These are phyloP conservation scores for Pseudozyma flocculosa DNA, from an alignment of 1,284 basidiomycete species.

Conservation along the genomic window DNA sequence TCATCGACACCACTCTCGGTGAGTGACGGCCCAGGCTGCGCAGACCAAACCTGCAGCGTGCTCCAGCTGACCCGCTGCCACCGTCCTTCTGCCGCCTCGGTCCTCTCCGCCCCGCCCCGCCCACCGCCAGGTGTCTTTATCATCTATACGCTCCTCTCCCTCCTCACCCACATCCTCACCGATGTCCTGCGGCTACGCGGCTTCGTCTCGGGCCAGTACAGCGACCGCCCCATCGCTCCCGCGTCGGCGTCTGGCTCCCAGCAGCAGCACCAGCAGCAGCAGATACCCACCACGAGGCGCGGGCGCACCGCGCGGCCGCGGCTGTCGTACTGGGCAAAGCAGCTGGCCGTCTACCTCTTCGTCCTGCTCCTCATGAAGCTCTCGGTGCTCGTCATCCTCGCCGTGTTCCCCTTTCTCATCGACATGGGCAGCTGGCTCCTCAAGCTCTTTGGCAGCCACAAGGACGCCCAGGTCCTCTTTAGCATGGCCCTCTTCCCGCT, in stretches of 20 bases:
- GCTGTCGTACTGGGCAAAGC: constrained; percentile 71
- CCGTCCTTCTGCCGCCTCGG: too few species aligned
- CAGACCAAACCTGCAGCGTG: too few species aligned
- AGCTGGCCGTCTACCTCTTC: constrained; percentile 81
- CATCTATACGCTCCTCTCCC: constrained; percentile 76
- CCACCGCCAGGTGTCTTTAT: constrained; percentile 73
- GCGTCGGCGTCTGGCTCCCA: constrained; percentile 11
- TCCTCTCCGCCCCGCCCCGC: too few species aligned
- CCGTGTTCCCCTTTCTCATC: constrained; percentile 68
- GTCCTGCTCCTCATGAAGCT: constrained; percentile 84
- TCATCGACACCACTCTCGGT: constrained; percentile 92
- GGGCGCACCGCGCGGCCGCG: constrained; percentile 18
- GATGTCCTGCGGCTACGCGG: constrained; percentile 71
- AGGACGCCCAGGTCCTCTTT: constrained; percentile 59
- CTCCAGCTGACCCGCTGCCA: too few species aligned
- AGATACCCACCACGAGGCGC: too few species aligned
- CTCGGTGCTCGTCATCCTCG: constrained; percentile 71
- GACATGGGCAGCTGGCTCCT: constrained; percentile 77
- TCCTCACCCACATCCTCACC: constrained; percentile 69
- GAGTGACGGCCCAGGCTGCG: constrained; percentile 57
- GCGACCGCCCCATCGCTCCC: constrained; percentile 58
- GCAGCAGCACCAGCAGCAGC: too few species aligned
- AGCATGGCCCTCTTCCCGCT: constrained; percentile 92
- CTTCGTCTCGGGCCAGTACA: constrained; percentile 84
- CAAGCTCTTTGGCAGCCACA: constrained; percentile 69